A percentile compares a stretch with the other conserved stretches of the same genome.
Conservation (phyloP, 192 early-diverging fungal species). For the Coemansia sp. region DNA sequence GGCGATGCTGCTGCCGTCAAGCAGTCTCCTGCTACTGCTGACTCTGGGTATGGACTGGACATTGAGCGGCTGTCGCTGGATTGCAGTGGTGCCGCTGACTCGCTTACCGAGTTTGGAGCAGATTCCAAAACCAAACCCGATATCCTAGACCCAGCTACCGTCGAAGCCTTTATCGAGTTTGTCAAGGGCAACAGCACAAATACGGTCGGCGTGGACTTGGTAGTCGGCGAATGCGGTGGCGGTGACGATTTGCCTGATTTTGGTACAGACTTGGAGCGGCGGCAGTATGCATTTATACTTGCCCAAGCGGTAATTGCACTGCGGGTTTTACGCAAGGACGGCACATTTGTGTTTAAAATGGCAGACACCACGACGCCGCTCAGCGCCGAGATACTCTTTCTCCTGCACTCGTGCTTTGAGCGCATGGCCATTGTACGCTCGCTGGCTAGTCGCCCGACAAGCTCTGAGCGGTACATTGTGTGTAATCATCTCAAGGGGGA, state of each 20-base stretch:
- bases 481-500: conserved; percentile 21
- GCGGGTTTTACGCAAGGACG: conserved; percentile 18
- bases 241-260: conserved; percentile 4
- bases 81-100: background rate
- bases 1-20: background rate
- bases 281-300: conserved; percentile 25
- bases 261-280: conserved; percentile 14
- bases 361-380: conserved; percentile 31
- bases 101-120: background rate
- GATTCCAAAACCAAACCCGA: background rate
- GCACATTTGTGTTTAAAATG: conserved; percentile 40
- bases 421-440: conserved; percentile 33
- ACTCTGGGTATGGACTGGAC: background rate
- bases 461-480: conserved; percentile 33
- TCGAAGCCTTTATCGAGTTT: conserved; percentile 25
- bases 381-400: conserved; percentile 38
- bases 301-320: conserved; percentile 33
- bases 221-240: conserved; percentile 18
- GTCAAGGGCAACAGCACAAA: conserved; percentile 1
- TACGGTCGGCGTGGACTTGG: conserved; percentile 28
- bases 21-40: background rate
- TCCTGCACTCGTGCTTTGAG: conserved; percentile 34
- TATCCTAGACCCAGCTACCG: conserved; percentile 14
- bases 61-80: background rate
- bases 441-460: conserved; percentile 17